phyloP scores from a whole-genome alignment of 2,329 filamentous ascomycete species.

The Cytospora mali region DNA sequence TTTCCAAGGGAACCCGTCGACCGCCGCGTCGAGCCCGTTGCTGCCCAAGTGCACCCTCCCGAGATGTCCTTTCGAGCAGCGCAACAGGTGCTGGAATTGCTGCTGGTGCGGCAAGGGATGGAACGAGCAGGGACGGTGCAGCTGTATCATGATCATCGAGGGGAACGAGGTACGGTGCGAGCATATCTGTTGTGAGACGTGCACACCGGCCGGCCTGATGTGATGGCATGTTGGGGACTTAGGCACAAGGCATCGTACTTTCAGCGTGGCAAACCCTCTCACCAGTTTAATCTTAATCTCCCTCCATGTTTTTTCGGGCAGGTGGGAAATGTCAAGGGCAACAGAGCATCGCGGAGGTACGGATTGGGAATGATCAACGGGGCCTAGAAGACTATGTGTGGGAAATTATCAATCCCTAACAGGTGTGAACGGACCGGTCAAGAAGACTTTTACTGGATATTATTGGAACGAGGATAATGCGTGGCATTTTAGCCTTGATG shows the following conservation, averaged over 20 bases:
- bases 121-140: conserved; percentile 53
- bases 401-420: not conserved
- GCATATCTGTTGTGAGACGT: conserved; percentile 57
- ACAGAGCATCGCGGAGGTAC: not conserved
- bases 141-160: conserved; percentile 56
- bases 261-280: not conserved
- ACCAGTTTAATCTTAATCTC: not conserved
- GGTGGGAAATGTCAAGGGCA: not conserved
- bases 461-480: not conserved
- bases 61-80: conserved; percentile 53
- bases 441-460: not conserved
- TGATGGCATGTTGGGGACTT: not conserved
- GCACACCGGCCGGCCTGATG: conserved; percentile 43
- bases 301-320: not conserved
- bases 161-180: conserved; percentile 53
- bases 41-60: conserved; percentile 49
- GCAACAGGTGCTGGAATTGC: conserved; percentile 56
- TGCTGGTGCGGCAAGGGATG: conserved; percentile 59
- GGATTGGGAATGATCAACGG: not conserved
- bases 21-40: conserved; percentile 35
- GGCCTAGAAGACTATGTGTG: not conserved
- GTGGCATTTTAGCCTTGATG: conserved; percentile 2
- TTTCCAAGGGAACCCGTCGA: conserved; percentile 39
- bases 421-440: not conserved
- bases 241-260: not conserved